These are phyloP conservation scores for Bassia scoparia DNA, from an alignment of 148 eudicot species.

Conservation along the genomic window DNA sequence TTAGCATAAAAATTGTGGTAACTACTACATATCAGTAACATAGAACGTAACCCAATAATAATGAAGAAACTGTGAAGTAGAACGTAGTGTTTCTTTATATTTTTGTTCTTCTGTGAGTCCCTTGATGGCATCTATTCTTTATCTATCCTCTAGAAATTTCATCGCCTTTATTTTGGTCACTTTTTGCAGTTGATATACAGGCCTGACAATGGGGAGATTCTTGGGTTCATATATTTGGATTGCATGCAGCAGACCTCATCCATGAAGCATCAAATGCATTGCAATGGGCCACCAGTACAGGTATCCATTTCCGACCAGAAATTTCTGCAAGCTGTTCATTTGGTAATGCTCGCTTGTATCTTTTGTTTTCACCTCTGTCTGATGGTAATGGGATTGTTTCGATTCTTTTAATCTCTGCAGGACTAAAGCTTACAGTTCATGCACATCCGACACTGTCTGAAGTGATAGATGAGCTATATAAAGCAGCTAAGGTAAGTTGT, in stretches of 20 bases:
- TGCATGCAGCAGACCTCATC: conserved; percentile 99
- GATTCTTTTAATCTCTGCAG: conserved; percentile 37
- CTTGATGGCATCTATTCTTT: neutral
- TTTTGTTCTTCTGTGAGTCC: neutral
- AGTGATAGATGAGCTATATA: conserved; percentile 91
- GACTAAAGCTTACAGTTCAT: conserved; percentile 87
- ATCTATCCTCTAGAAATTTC: conserved; percentile 4
- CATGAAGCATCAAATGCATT: conserved; percentile 98
- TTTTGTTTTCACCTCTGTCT: neutral
- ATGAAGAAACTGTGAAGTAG: neutral
- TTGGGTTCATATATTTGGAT: conserved; percentile 97
- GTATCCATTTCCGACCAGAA: conserved; percentile 28
- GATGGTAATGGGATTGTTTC: neutral
- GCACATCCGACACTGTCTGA: conserved; percentile 99
- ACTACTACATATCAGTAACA: neutral
- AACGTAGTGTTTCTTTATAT: neutral
- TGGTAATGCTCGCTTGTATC: conserved; percentile 2
- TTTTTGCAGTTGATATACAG: conserved; percentile 87
- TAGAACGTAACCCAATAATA: neutral
- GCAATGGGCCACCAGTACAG: conserved; percentile 92
- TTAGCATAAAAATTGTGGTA: too few species aligned
- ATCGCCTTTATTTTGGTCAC: conserved; percentile 10
- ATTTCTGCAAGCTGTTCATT: neutral
- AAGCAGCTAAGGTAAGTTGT: conserved; percentile 75
- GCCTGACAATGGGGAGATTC: conserved; percentile 95